Evolutionary conservation across 495 filamentous ascomycete genomes (phyloP), one percentile per base, ranked within the genome.

Genomic region (Penicillium alfredii): DNA sequence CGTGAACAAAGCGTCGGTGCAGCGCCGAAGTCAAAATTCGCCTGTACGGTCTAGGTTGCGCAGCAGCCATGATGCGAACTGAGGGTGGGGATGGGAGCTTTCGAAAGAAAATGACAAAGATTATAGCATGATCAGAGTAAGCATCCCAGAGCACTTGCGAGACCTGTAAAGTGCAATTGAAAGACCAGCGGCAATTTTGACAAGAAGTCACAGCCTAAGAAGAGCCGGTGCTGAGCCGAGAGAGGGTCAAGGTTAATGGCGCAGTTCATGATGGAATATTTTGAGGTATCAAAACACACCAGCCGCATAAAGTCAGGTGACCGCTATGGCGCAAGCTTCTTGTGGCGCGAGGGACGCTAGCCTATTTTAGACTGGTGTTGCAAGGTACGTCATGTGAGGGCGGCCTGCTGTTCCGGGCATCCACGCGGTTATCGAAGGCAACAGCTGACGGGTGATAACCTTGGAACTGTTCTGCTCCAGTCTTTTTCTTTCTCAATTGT

Each of bases 1-100:
- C 85, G 35, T 75, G 73, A 25, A 80, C 79, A 68, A 96, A 97
- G 40, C 88, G 74, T 46, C 86, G 73, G 58, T 98, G 92, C 35
- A 97, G 64, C 25, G 84, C 76, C 21, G 92, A 89, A 24, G 90
- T 94, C 39, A 97, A 64, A 60, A 93, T 88, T 53, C 94, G 84
- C 67, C 89, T 80, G 55, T 95, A 96, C 25, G 74, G 75, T 33
- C 76, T 66, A 34, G 63, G 56, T 55, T 60, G 63, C 32, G 55
- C 38, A 33, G 61, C 50, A 48, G 69, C 64, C 73, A 76, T 75
- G 52, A 39, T 65, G 62, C 35, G 47, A 53, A 45, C 45, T 44
- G 35, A 29, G 30, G 38, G 38, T 45, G 36, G 49, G 55, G 51
- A 53, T 51, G 54, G 40, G 38, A 17, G 38, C 42, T 60, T 47